Evolutionary conservation across 306 rosid genomes (phyloP).

Genomic region (Inga leiocalycina): DNA sequence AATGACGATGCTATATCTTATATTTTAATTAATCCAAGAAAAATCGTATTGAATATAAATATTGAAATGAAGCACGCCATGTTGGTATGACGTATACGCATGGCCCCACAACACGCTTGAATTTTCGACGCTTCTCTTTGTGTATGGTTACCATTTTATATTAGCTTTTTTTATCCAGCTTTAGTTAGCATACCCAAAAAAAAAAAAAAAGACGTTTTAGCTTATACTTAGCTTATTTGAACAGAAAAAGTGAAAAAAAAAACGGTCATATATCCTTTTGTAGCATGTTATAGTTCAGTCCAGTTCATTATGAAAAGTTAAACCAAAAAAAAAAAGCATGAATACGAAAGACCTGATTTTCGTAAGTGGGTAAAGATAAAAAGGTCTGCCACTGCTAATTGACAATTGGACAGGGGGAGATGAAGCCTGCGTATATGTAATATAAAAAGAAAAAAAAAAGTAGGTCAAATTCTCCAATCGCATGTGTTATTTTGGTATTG

Average conservation of each 20-base stretch:
- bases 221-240: background rate
- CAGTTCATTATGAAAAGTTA: background rate
- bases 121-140: background rate
- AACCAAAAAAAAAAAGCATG: background rate
- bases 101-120: background rate
- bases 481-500: no score
- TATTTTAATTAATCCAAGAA: background rate
- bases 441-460: background rate
- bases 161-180: background rate
- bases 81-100: background rate
- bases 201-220: background rate
- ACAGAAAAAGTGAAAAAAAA: background rate
- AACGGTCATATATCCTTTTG: background rate
- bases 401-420: background rate
- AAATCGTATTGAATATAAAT: background rate
- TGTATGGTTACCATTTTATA: background rate
- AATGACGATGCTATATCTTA: background rate
- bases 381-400: background rate
- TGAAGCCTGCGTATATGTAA: background rate
- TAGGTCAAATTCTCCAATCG: no score
- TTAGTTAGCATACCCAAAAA: background rate
- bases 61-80: background rate
- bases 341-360: background rate
- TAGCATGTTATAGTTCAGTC: conserved; percentile 17
- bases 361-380: background rate